These are phyloP conservation scores for Trametes versicolor DNA, from an alignment of 1,284 basidiomycete species.

Conservation along the genomic window DNA sequence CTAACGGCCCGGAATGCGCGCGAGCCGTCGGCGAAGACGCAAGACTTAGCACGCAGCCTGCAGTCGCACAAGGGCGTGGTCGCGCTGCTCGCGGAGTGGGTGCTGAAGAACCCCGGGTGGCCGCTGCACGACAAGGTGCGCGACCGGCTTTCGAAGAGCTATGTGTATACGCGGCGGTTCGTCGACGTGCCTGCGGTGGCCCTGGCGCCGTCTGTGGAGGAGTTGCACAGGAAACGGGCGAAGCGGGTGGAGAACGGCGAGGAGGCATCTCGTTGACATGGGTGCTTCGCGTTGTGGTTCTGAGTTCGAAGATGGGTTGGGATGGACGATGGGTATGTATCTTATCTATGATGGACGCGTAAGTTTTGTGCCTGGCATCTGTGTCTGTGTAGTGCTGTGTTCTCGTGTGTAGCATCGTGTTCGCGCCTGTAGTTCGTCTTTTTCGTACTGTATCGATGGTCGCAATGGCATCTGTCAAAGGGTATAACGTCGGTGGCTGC, in stretches of 20 bases:
- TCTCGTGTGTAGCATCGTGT: background rate
- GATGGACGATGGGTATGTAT: background rate
- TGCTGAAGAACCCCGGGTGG: slow-evolving; percentile 8
- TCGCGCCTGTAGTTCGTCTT: background rate
- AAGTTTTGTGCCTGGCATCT: background rate
- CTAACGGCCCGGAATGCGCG: background rate
- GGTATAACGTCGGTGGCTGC: background rate
- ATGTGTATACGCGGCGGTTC: background rate
- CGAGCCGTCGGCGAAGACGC: slow-evolving; percentile 1
- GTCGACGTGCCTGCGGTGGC: background rate
- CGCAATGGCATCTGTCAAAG: background rate
- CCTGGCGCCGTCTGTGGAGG: background rate
- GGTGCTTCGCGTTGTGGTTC: too few relatives aligned
- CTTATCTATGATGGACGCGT: background rate
- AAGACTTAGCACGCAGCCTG: slow-evolving; percentile 7
- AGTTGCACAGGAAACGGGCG: background rate
- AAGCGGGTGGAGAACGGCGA: background rate
- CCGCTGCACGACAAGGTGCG: slow-evolving; percentile 14
- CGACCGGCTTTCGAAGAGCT: slow-evolving; percentile 6
- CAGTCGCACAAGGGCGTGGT: slow-evolving; percentile 11
- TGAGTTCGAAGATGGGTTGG: background rate
- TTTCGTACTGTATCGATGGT: background rate
- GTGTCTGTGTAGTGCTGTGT: background rate
- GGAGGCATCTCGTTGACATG: background rate
- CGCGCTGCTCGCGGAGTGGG: slow-evolving; percentile 11